Evolutionary conservation across 768 basidiomycete genomes (phyloP).

Genomic region (Panus rudis): DNA sequence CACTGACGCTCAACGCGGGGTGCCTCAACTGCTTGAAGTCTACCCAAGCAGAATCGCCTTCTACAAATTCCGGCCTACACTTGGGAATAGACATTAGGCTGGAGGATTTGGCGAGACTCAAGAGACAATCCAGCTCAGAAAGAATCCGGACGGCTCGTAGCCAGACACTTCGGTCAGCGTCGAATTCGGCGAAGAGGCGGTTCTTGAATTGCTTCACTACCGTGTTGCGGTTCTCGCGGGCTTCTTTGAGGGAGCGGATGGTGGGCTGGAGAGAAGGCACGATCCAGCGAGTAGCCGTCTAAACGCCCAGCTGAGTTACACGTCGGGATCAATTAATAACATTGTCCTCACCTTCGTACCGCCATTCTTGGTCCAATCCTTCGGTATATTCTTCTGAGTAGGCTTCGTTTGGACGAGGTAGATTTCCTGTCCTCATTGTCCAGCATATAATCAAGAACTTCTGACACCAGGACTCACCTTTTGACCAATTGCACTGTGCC

Average conservation of each 20-base stretch:
- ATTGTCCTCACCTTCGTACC: conserved; percentile 63
- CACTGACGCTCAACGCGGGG: conserved; percentile 70
- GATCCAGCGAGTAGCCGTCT: conserved; percentile 73
- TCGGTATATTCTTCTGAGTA: conserved; percentile 58
- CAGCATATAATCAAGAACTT: too few species aligned
- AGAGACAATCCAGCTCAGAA: conserved; percentile 94
- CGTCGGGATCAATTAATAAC: not conserved
- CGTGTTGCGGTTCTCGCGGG: conserved; percentile 76
- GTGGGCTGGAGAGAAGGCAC: conserved; percentile 65
- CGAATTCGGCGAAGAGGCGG: conserved; percentile 75
- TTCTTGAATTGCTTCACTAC: conserved; percentile 80
- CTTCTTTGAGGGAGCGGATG: conserved; percentile 85
- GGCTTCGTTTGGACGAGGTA: conserved; percentile 76
- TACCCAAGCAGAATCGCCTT: conserved; percentile 69
- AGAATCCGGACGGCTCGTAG: conserved; percentile 77
- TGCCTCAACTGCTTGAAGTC: conserved; percentile 90
- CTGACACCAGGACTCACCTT: conserved; percentile 66
- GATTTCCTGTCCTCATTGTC: conserved; percentile 80
- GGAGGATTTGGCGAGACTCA: conserved; percentile 87
- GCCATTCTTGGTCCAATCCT: conserved; percentile 74
- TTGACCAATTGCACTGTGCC: conserved; percentile 77
- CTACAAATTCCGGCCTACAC: conserved; percentile 87
- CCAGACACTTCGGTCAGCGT: conserved; percentile 74
- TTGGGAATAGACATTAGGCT: conserved; percentile 85
- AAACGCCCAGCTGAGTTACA: not conserved